Percentiles rank a stretch among this genome's conserved stretches.
Evolutionary conservation across 2,329 filamentous ascomycete genomes (phyloP).

Genomic region (Rutstroemia sp.): DNA sequence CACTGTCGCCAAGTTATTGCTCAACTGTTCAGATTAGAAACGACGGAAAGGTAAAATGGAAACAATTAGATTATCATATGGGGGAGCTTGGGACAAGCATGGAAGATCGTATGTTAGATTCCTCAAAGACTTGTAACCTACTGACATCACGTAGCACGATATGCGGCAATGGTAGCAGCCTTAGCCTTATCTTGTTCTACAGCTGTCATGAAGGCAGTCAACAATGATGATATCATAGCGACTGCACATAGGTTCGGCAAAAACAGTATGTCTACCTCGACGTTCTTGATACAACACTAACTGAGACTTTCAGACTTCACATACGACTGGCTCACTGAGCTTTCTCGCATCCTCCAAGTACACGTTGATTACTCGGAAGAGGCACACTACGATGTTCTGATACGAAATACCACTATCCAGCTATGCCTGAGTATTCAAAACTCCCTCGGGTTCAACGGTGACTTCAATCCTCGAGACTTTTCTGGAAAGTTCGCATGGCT

Average conservation of each 20-base stretch:
- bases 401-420: constrained; percentile 66
- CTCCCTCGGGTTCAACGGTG: constrained; percentile 65
- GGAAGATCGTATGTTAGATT: constrained; percentile 39
- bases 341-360: constrained; percentile 62
- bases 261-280: constrained; percentile 18
- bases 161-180: constrained; percentile 52
- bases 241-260: constrained; percentile 39
- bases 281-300: background rate
- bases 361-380: constrained; percentile 80
- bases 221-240: constrained; percentile 66
- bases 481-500: constrained; percentile 69
- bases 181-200: constrained; percentile 47
- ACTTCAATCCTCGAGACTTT: constrained; percentile 53
- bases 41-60: constrained; percentile 53
- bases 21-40: constrained; percentile 52
- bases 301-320: constrained; percentile 44
- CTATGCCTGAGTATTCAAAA: constrained; percentile 73
- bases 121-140: background rate
- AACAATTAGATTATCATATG: constrained; percentile 42
- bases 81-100: constrained; percentile 41
- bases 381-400: constrained; percentile 60
- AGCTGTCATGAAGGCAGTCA: constrained; percentile 38
- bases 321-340: constrained; percentile 55
- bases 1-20: constrained; percentile 52
- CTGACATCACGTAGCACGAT: constrained; percentile 37